Percentiles rank a stretch among this genome's conserved stretches.
These are phyloP conservation scores for Porcisia deanei DNA, from an alignment of 208 protist genomes.

Conservation along the genomic window DNA sequence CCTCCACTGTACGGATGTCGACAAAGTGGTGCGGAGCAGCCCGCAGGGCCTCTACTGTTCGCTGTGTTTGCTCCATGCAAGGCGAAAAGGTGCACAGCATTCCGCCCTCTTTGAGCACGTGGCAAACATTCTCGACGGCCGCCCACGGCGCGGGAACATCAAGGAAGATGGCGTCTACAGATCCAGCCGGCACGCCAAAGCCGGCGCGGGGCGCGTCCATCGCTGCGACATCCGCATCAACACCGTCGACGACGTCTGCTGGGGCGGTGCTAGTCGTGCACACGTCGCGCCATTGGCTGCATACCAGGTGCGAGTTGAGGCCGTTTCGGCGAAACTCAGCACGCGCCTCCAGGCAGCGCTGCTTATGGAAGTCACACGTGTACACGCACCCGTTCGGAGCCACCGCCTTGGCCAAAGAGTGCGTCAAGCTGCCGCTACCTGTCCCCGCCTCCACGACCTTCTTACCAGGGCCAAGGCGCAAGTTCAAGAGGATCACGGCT, in stretches of 20 bases:
- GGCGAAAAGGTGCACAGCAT: constrained; percentile 94
- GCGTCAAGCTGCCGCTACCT: constrained; percentile 89
- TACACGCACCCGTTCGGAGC: constrained; percentile 78
- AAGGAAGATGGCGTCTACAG: constrained; percentile 93
- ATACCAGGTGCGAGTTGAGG: constrained; percentile 55
- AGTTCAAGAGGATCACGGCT: constrained; percentile 76
- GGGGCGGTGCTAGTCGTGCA: constrained; percentile 51
- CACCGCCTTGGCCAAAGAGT: constrained; percentile 82
- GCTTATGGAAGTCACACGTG: constrained; percentile 91
- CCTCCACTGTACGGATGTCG: constrained; percentile 89
- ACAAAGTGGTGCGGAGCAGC: constrained; percentile 73
- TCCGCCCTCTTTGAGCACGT: constrained; percentile 78
- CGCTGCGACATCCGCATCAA: constrained; percentile 41
- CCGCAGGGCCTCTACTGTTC: constrained; percentile 65
- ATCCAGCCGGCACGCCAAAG: constrained; percentile 68
- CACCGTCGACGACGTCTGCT: constrained; percentile 30
- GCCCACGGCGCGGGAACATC: constrained; percentile 91
- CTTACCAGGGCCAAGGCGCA: constrained; percentile 75
- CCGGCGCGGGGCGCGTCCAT: constrained; percentile 47
- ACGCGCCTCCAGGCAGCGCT: constrained; percentile 73
- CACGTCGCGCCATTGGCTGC: constrained; percentile 82
- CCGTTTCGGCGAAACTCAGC: constrained; percentile 81
- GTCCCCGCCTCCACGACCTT: constrained; percentile 90
- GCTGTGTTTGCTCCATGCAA: constrained; percentile 94
- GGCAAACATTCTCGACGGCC: constrained; percentile 83